Evolutionary conservation across 441 rosid species (phyloP), one percentile per base, ranked within the genome.

Genomic region (Euphorbia schlechtendalii): DNA sequence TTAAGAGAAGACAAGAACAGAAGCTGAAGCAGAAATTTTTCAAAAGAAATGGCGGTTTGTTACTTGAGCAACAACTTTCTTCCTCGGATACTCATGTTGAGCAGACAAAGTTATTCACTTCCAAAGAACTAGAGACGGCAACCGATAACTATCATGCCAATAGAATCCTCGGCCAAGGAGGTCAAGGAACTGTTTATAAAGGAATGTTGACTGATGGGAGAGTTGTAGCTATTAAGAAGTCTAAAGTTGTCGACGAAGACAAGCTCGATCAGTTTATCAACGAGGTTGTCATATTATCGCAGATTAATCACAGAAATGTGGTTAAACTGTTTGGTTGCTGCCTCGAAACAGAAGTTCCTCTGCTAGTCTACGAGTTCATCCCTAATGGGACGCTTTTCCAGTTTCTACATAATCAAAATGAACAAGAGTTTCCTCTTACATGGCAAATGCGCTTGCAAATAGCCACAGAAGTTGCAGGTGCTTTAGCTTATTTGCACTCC

Each of bases 161-260:
- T 14, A 36, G 65, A 59, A 68, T 68, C 20, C 71, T 68, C 0
- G 71, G 71, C 24, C 71, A 59, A 36, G 71, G 71, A 49, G 71
- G 71, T 36, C 71, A 60, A 36, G 71, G 71, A 11, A 68, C 71
- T 3, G 65, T 68, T 3, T 68, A 59, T 51, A 68, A 68, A 40
- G 71, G 71, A 59, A 68, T 68, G 71, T 60, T 68, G 51, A 60
- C 40, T 5, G 71, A 68, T 40, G 71, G 65, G 52, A 59, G 65
- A 24, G 51, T 68, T 24, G 65, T 68, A 0, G 71, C 71, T 38
- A 24, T 68, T 48, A 59, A 68, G 51, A 68, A 68, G 24, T 51
- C 71, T 8, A 59, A 59, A 48, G 28, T 60, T 15, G 58, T 68
- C 7, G 71, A 68, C 36, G 62, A 61, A 61, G 36, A 28, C 59